Conservation (phyloP, 768 basidiomycete genomes). For the Termitomyces sp. region DNA sequence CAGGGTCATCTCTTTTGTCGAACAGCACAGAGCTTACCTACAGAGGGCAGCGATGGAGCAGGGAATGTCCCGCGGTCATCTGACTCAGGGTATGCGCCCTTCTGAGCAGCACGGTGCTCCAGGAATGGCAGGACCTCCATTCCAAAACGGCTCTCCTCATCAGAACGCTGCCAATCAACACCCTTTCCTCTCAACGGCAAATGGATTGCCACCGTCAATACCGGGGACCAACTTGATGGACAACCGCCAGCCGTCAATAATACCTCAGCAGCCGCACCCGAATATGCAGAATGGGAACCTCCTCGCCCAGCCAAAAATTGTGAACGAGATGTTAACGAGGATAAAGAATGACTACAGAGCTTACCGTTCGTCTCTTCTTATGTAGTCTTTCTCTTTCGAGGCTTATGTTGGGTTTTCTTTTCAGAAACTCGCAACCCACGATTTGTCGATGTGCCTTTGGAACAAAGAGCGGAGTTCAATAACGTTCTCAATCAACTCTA, state of each 20-base stretch:
- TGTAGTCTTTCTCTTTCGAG: neutral
- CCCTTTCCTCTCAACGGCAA: conserved; percentile 6
- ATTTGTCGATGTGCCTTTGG: conserved; percentile 40
- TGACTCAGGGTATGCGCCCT: conserved; percentile 20
- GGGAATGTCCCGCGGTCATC: conserved; percentile 28
- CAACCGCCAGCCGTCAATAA: conserved; percentile 12
- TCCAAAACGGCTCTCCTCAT: conserved; percentile 4
- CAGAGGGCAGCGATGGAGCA: conserved; percentile 39
- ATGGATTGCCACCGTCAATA: conserved; percentile 5
- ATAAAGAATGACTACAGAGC: conserved; percentile 2
- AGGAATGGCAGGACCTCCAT: conserved; percentile 1
- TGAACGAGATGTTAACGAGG: conserved; percentile 6
- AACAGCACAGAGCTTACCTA: conserved; percentile 46
- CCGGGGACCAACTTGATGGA: conserved; percentile 16
- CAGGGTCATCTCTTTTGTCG: conserved; percentile 52
- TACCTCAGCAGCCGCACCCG: conserved; percentile 19
- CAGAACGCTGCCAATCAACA: conserved; percentile 2
- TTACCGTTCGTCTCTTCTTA: conserved; percentile 7
- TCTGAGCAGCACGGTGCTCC: conserved; percentile 6
- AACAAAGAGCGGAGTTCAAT: conserved; percentile 53
- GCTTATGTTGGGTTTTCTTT: neutral
- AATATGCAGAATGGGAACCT: conserved; percentile 6
- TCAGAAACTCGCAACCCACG: conserved; percentile 33
- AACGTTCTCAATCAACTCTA: conserved; percentile 44
- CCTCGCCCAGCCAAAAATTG: neutral